Percentiles rank a stretch among this genome's conserved stretches.
Conservation (phyloP, 2,329 filamentous ascomycete species). For the Diaporthe longicolla region DNA sequence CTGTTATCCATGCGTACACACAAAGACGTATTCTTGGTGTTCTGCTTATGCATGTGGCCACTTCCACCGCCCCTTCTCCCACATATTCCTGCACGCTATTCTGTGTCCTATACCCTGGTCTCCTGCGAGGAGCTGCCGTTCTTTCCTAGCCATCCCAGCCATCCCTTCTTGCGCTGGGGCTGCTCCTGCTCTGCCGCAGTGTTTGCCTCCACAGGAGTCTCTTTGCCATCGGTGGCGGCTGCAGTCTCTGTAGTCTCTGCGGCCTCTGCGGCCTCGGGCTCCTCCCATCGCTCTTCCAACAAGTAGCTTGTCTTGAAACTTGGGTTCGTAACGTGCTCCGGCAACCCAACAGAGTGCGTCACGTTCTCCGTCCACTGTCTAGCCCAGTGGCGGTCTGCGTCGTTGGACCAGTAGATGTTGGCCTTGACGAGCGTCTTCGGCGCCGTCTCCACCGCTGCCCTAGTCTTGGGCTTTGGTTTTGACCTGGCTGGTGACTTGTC, state of each 20-base stretch:
- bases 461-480: background rate
- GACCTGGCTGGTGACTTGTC: background rate
- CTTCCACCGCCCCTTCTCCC: background rate
- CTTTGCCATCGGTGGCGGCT: background rate
- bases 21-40: conserved; percentile 19
- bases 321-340: conserved; percentile 41
- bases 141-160: conserved; percentile 39
- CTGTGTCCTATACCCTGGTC: conserved; percentile 34
- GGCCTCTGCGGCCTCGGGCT: background rate
- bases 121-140: conserved; percentile 31
- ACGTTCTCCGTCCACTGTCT: conserved; percentile 67
- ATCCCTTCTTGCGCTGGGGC: conserved; percentile 34
- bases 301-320: conserved; percentile 40
- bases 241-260: background rate
- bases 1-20: background rate
- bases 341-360: conserved; percentile 60
- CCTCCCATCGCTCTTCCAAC: conserved; percentile 1
- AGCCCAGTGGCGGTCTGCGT: conserved; percentile 63
- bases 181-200: background rate
- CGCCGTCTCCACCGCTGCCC: background rate
- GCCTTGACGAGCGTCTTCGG: conserved; percentile 54
- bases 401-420: conserved; percentile 67
- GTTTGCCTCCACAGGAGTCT: background rate
- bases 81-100: background rate
- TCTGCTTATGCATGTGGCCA: conserved; percentile 8